Base-by-base conservation (phyloP, 805 yeast genomes). In the Teunomyces aglyptinius region DNA sequence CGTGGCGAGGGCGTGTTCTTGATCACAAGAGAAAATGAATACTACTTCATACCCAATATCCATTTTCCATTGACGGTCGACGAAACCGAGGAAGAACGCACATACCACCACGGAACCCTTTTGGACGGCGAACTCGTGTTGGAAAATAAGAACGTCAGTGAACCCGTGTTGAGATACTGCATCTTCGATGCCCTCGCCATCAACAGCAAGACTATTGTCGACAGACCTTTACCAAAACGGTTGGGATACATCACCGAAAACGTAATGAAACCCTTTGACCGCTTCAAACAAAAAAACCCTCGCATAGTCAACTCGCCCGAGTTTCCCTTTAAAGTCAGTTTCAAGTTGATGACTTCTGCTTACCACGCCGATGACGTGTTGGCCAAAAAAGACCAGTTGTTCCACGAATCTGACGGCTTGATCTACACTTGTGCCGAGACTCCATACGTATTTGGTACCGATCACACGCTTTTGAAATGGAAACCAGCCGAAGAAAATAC, bases 401-500 rank as follows among this genome's bases (percentile, higher is more conserved):
- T 89, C 19, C 97, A 94, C 67, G 86, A 87, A 48, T 83, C 94
- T 3, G 99, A 94, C 68, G 99, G 99, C 1, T 76, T 94, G 22
- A 89, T 94, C 49, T 88, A 90, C 64, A 94, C 99, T 1, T 89
- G 96, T 53, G 86, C 95, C 38, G 89, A 82, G 44, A 81, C 92
- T 1, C 95, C 96, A 0, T 94, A 94, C 66, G 74, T 81, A 2
- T 81, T 84, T 51, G 98, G 98, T 11, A 92, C 98, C 1, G 98
- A 94, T 64, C 77, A 81, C 0, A 81, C 89, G 5, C 71, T 94
- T 42, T 69, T 94, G 46, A 94, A 95, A 67, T 94, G 99, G 99
- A 94, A 94, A 60, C 98, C 99, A 2, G 89, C 96, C 10, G 88
- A 88, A 51, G 99, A 92, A 64, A 95, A 94, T 57, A 86, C 97